Conservation (phyloP, 2,329 filamentous ascomycete genomes). For the Parascedosporium putredinis region DNA sequence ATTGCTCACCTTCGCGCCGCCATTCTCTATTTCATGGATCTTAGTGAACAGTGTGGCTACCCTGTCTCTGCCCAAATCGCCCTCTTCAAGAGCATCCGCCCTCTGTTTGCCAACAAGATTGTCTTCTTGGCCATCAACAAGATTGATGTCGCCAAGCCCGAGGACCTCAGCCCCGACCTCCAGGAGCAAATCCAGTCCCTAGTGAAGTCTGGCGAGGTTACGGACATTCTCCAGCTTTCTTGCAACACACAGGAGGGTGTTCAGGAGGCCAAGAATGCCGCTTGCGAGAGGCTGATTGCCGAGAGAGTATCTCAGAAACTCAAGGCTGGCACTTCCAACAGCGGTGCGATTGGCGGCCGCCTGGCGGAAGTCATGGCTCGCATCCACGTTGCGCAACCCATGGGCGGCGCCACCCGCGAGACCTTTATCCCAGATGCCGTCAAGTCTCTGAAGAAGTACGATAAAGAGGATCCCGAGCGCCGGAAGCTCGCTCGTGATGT, state of each 20-base stretch:
- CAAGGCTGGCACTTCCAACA: conserved; percentile 74
- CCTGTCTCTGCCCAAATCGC: conserved; percentile 73
- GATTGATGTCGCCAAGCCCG: conserved; percentile 81
- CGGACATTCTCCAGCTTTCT: conserved; percentile 79
- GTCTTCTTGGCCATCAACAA: conserved; percentile 98
- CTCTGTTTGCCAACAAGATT: conserved; percentile 92
- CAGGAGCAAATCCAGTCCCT: conserved; percentile 70
- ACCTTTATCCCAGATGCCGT: conserved; percentile 80
- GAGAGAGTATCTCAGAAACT: conserved; percentile 93
- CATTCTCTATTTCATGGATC: conserved; percentile 96
- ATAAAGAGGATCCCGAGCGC: conserved; percentile 79
- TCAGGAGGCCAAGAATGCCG: conserved; percentile 88
- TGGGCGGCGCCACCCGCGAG: conserved; percentile 68
- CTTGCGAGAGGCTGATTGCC: conserved; percentile 84
- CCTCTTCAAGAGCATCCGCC: conserved; percentile 93
- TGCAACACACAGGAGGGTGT: conserved; percentile 94
- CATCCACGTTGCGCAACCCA: conserved; percentile 93
- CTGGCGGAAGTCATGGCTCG: conserved; percentile 83
- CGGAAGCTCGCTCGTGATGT: conserved; percentile 73
- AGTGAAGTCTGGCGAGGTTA: conserved; percentile 73
- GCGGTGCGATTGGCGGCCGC: conserved; percentile 66
- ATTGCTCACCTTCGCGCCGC: conserved; percentile 94
- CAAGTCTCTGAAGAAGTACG: conserved; percentile 76
- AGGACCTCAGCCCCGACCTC: conserved; percentile 72
- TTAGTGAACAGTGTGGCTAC: conserved; percentile 94